These are phyloP conservation scores for Coemansia sp. DNA, from an alignment of 192 early-diverging fungal genomes.

Conservation along the genomic window DNA sequence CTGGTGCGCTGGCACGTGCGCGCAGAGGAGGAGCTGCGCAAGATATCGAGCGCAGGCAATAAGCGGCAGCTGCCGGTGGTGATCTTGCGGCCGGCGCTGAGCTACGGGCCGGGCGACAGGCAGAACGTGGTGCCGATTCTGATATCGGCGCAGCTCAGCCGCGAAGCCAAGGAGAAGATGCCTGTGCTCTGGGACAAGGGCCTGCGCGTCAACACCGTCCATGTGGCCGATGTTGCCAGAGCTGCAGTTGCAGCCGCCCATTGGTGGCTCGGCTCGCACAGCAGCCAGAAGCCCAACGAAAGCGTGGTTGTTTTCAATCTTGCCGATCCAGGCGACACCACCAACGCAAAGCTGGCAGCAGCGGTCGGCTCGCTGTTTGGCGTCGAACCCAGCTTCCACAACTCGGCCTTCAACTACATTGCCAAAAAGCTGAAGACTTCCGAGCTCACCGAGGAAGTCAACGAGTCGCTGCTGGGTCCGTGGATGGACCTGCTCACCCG, in stretches of 20 bases:
- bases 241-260: slow-evolving; percentile 62
- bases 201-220: slow-evolving; percentile 91
- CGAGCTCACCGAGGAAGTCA: slow-evolving; percentile 87
- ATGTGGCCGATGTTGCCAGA: slow-evolving; percentile 78
- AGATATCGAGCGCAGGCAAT: slow-evolving; percentile 18
- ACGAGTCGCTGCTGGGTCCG: slow-evolving; percentile 90
- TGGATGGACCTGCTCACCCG: slow-evolving; percentile 83
- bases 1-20: slow-evolving; percentile 21
- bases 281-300: neutral
- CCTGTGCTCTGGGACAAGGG: slow-evolving; percentile 92
- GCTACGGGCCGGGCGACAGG: slow-evolving; percentile 82
- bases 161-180: slow-evolving; percentile 82
- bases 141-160: slow-evolving; percentile 89
- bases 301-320: slow-evolving; percentile 71
- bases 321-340: slow-evolving; percentile 83
- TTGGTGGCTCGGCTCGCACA: slow-evolving; percentile 44
- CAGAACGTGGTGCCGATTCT: slow-evolving; percentile 77
- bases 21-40: slow-evolving; percentile 27
- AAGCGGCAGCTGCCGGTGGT: slow-evolving; percentile 65
- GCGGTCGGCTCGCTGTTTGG: slow-evolving; percentile 31
- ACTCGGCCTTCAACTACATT: slow-evolving; percentile 42
- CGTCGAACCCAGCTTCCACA: slow-evolving; percentile 35
- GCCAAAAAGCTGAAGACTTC: slow-evolving; percentile 69
- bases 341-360: slow-evolving; percentile 53
- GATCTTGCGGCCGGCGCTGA: slow-evolving; percentile 82